Evolutionary conservation across 2,329 filamentous ascomycete species (phyloP).

Genomic region (Cordyceps fumosorosea): DNA sequence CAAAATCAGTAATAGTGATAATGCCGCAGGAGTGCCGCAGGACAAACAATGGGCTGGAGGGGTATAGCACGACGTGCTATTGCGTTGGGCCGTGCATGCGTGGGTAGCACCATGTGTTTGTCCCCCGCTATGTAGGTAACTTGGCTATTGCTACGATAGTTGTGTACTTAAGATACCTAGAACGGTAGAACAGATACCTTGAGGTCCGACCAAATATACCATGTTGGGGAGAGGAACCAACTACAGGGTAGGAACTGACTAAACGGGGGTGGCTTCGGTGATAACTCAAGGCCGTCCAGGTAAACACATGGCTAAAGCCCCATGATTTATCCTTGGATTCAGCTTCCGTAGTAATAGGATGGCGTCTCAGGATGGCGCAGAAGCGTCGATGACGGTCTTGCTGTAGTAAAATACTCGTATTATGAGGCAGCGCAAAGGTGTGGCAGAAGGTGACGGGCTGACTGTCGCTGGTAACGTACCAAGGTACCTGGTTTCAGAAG

Average conservation of each 20-base stretch:
- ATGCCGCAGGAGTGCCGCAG: background rate
- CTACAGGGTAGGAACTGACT: conserved; percentile 3
- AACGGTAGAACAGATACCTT: too few species aligned
- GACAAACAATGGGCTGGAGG: background rate
- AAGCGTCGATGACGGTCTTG: background rate
- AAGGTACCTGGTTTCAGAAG: too few species aligned
- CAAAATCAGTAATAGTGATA: background rate
- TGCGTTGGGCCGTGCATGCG: background rate
- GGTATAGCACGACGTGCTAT: conserved; percentile 1
- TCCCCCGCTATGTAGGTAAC: too few species aligned
- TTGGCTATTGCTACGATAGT: background rate
- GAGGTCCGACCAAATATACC: too few species aligned
- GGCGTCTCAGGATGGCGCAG: background rate
- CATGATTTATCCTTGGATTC: conserved; percentile 60
- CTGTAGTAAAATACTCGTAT: background rate
- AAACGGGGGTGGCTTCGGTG: background rate
- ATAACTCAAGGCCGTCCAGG: conserved; percentile 62
- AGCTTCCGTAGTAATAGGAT: conserved; percentile 18
- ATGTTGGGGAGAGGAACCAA: too few species aligned
- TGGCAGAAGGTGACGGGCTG: too few species aligned
- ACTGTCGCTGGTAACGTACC: too few species aligned
- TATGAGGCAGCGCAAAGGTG: too few species aligned
- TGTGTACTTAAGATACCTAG: too few species aligned
- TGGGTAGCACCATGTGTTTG: too few species aligned
- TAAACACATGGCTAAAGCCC: conserved; percentile 65